A percentile compares a stretch with the other conserved stretches of the same genome.
Conservation (phyloP, 306 rosid genomes). For the Prunus kanzakura region DNA sequence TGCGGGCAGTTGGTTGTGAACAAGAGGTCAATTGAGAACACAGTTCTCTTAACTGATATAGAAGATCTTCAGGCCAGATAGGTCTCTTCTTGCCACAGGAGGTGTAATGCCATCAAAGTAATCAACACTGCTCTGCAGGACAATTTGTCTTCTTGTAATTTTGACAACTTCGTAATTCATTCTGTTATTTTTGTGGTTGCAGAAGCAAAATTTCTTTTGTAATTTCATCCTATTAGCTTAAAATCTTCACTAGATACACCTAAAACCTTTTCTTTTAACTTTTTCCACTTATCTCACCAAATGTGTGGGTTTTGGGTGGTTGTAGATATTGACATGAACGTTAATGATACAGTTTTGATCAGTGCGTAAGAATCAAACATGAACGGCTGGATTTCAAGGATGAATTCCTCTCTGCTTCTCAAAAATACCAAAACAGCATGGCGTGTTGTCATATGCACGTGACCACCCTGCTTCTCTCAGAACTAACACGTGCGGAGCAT, state of each 20-base stretch:
- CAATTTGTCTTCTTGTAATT: background rate
- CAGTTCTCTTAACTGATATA: conserved; percentile 59
- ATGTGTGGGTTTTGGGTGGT: background rate
- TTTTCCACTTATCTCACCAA: background rate
- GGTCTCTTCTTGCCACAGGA: background rate
- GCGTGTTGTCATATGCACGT: background rate
- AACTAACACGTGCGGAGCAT: conserved; percentile 8
- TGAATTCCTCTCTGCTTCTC: too few species aligned
- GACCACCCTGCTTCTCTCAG: background rate
- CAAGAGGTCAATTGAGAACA: conserved; percentile 43
- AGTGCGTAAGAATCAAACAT: background rate
- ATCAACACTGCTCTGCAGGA: background rate
- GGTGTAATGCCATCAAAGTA: background rate
- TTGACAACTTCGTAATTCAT: background rate
- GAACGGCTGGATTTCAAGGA: background rate
- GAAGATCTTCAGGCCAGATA: conserved; percentile 68
- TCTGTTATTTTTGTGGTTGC: background rate
- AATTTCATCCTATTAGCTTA: background rate
- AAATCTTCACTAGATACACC: background rate
- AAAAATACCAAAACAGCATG: too few species aligned
- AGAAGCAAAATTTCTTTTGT: background rate
- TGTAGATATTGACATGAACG: background rate
- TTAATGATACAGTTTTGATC: background rate
- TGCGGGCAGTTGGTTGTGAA: conserved; percentile 91
- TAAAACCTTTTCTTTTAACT: background rate